Conservation (phyloP, 495 filamentous ascomycete genomes). For the Echria macrotheca region DNA sequence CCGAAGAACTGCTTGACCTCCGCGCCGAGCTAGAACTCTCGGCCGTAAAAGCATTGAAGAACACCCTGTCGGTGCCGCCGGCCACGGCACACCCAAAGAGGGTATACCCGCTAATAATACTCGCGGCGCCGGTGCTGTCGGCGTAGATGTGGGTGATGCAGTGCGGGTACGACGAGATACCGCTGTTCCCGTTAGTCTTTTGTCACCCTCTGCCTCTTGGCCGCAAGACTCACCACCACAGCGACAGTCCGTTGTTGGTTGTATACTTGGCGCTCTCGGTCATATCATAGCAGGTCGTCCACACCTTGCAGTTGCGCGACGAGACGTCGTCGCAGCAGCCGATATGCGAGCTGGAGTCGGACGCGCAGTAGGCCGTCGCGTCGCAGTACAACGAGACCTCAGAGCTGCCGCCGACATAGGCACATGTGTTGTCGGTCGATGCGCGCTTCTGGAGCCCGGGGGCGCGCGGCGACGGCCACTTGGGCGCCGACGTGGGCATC, state of each 20-base stretch:
- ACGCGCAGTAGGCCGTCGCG: constrained; percentile 14
- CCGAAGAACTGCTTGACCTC: background rate
- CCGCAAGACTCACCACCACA: constrained; percentile 19
- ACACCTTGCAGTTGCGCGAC: constrained; percentile 13
- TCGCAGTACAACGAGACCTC: constrained; percentile 20
- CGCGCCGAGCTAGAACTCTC: background rate
- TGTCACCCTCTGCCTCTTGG: background rate
- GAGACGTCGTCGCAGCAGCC: constrained; percentile 24
- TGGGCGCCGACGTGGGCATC: constrained; percentile 7
- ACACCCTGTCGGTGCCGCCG: constrained; percentile 25
- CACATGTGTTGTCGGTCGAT: constrained; percentile 22
- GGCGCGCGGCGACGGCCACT: background rate
- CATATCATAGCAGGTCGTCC: constrained; percentile 21
- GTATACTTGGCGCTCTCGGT: constrained; percentile 11
- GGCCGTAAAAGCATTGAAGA: constrained; percentile 14
- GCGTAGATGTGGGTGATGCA: constrained; percentile 23
- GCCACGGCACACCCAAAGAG: constrained; percentile 26
- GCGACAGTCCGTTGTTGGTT: constrained; percentile 21
- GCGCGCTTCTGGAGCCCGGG: constrained; percentile 4
- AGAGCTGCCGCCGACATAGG: constrained; percentile 15
- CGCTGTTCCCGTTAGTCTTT: constrained; percentile 12
- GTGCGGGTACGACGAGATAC: constrained; percentile 18
- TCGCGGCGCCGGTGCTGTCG: constrained; percentile 2
- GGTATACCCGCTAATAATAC: constrained; percentile 15
- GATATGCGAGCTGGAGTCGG: constrained; percentile 20